Percentiles rank a stretch among this genome's conserved stretches.
phyloP scores from a whole-genome alignment of 2,329 filamentous ascomycete genomes.

The Colletotrichum lentis region DNA sequence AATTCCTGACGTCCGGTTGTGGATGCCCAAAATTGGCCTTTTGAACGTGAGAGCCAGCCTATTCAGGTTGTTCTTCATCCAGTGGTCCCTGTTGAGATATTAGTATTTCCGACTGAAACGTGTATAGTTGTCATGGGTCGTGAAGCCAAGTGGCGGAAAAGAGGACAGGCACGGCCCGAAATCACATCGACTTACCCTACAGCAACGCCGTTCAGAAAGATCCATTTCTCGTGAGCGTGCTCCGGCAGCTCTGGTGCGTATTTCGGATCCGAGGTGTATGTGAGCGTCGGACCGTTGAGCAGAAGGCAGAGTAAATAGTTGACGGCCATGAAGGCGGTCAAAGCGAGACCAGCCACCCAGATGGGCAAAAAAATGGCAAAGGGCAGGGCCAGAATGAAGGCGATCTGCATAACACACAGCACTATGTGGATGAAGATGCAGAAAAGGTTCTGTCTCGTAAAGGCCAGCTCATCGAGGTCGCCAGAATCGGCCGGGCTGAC shows the following conservation, averaged over 20 bases:
- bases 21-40: slow-evolving; percentile 75
- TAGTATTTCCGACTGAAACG: background rate
- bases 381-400: slow-evolving; percentile 67
- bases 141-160: background rate
- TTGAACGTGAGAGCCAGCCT: slow-evolving; percentile 76
- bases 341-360: slow-evolving; percentile 54
- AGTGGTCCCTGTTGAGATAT: slow-evolving; percentile 59
- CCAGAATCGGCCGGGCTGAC: slow-evolving; percentile 60
- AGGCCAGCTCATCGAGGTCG: slow-evolving; percentile 70
- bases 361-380: slow-evolving; percentile 57
- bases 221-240: slow-evolving; percentile 74
- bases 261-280: slow-evolving; percentile 61
- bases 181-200: slow-evolving; percentile 58
- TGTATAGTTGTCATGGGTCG: background rate
- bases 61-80: slow-evolving; percentile 76
- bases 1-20: slow-evolving; percentile 78
- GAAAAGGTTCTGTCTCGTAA: slow-evolving; percentile 63
- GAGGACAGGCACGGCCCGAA: background rate
- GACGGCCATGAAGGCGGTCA: slow-evolving; percentile 56
- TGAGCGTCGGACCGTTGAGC: slow-evolving; percentile 60
- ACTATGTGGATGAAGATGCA: slow-evolving; percentile 66
- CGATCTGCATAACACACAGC: slow-evolving; percentile 66
- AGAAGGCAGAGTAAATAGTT: slow-evolving; percentile 62
- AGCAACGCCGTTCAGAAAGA: slow-evolving; percentile 79
- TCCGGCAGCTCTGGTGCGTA: slow-evolving; percentile 59